Evolutionary conservation across 1,139 yeast species (phyloP).

Genomic region (Geotrichum phurueaensis): DNA sequence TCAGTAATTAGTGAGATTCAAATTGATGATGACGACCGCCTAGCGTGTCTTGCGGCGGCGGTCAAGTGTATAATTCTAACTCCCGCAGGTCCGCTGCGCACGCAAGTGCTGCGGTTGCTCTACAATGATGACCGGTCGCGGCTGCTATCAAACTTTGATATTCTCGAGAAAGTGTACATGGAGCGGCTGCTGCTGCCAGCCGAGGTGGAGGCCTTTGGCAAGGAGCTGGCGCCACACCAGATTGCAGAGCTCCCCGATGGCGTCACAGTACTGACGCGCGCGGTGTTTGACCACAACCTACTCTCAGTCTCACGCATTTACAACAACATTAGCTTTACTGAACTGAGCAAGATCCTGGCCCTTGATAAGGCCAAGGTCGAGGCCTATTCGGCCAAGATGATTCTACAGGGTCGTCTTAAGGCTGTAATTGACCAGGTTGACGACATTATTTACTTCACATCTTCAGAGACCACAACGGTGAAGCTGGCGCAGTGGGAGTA

Average conservation of each 20-base stretch:
- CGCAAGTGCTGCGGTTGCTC: constrained; percentile 30
- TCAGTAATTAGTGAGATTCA: constrained; percentile 26
- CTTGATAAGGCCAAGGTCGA: constrained; percentile 31
- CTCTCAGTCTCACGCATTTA: constrained; percentile 34
- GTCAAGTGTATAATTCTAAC: constrained; percentile 33
- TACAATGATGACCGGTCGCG: constrained; percentile 33
- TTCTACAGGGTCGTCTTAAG: constrained; percentile 32
- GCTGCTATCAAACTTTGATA: constrained; percentile 23
- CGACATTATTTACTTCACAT: constrained; percentile 30
- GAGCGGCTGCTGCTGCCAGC: constrained; percentile 30
- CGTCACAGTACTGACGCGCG: constrained; percentile 32
- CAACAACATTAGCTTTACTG: constrained; percentile 30
- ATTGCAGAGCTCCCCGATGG: constrained; percentile 30
- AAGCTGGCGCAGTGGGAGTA: constrained; percentile 31
- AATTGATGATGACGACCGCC: constrained; percentile 30
- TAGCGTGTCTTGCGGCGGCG: constrained; percentile 33
- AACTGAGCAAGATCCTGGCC: constrained; percentile 30
- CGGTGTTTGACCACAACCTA: constrained; percentile 36
- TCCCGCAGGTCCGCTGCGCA: constrained; percentile 37
- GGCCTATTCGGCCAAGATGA: constrained; percentile 34
- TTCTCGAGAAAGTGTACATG: constrained; percentile 31
- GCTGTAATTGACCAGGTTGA: constrained; percentile 36
- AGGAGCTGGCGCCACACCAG: constrained; percentile 29
- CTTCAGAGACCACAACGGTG: constrained; percentile 14
- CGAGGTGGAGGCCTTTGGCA: constrained; percentile 29